Evolutionary conservation across 148 eudicot species (phyloP).

Genomic region (Polygonum maritimum): DNA sequence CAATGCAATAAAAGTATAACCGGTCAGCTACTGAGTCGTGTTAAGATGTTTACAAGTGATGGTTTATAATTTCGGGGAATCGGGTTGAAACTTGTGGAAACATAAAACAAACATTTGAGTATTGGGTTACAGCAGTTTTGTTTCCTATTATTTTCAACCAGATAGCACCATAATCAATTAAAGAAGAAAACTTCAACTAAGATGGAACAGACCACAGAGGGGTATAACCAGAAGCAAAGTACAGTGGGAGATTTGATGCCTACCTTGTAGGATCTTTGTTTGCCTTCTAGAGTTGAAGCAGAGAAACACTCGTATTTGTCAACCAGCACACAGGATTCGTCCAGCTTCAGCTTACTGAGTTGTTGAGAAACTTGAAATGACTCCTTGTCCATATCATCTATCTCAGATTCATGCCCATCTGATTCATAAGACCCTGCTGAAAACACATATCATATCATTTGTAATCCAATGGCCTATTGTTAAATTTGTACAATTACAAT

Average conservation of each 20-base stretch:
- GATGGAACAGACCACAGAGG: background rate
- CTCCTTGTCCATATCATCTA: conserved; percentile 15
- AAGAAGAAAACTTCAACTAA: background rate
- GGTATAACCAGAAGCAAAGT: background rate
- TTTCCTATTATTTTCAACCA: background rate
- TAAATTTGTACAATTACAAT: background rate
- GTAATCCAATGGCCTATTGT: background rate
- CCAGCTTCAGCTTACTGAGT: conserved; percentile 14
- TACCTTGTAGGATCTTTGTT: conserved; percentile 27
- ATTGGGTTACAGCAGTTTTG: background rate
- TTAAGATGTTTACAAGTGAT: background rate
- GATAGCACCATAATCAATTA: background rate
- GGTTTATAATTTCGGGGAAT: background rate
- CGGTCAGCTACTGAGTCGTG: background rate
- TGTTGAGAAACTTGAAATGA: conserved; percentile 5
- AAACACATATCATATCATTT: background rate
- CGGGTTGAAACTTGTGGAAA: too few species aligned
- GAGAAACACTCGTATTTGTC: conserved; percentile 14
- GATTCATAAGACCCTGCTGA: conserved; percentile 19
- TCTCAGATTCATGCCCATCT: conserved; percentile 18
- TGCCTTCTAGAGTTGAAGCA: background rate
- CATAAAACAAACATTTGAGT: background rate
- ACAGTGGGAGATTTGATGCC: background rate
- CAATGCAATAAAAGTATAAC: background rate
- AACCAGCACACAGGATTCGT: conserved; percentile 29